phyloP scores from a whole-genome alignment of 306 rosid species.

The Cicer cuneatum region DNA sequence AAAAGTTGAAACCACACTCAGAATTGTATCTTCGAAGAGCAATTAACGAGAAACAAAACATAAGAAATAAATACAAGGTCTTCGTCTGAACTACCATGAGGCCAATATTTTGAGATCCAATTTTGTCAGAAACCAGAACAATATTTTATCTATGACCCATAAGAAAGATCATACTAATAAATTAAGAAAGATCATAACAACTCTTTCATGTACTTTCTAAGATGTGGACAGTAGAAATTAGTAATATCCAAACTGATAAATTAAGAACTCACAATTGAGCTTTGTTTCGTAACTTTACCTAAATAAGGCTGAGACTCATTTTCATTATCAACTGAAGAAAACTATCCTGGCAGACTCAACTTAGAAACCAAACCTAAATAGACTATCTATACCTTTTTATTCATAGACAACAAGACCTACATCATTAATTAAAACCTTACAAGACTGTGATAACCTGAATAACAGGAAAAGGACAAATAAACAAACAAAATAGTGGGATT shows the following conservation, averaged over 20 bases:
- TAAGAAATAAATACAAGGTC: not conserved
- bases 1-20: constrained; percentile 29
- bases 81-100: constrained; percentile 31
- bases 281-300: constrained; percentile 1
- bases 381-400: not conserved
- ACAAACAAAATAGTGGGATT: constrained; percentile 1
- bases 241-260: constrained; percentile 14
- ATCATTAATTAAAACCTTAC: not conserved
- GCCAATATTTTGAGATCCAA: constrained; percentile 18
- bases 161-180: constrained; percentile 6
- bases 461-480: not conserved
- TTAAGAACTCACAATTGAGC: constrained; percentile 2
- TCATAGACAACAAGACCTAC: not conserved
- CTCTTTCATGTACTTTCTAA: not conserved
- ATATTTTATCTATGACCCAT: constrained; percentile 3
- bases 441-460: constrained; percentile 3
- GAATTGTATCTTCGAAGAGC: constrained; percentile 22
- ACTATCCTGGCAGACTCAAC: constrained; percentile 12
- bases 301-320: not conserved
- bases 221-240: not conserved
- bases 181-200: constrained; percentile 9
- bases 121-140: not conserved
- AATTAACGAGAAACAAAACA: constrained; percentile 30
- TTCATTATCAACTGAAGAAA: constrained; percentile 27
- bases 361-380: constrained; percentile 7